Conservation (phyloP, 306 rosid genomes). For the Sesbania bispinosa region DNA sequence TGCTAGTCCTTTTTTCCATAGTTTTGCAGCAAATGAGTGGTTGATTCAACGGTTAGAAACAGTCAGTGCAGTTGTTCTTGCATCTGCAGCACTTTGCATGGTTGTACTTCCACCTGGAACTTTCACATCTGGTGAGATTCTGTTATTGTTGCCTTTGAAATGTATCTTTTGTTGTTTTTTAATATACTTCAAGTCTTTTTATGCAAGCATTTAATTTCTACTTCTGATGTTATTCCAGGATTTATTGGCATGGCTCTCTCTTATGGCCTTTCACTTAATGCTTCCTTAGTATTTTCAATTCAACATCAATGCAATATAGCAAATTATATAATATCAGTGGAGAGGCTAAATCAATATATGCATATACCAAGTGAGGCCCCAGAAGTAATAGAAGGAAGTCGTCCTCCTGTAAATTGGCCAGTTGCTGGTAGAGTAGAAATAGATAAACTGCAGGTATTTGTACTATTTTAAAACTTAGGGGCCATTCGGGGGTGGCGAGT, state of each 20-base stretch:
- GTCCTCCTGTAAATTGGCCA: slow-evolving; percentile 72
- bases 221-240: slow-evolving; percentile 42
- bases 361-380: slow-evolving; percentile 79
- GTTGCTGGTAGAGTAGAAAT: slow-evolving; percentile 68
- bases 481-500: too few species aligned
- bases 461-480: neutral
- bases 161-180: neutral
- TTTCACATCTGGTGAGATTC: slow-evolving; percentile 59
- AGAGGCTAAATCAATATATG: slow-evolving; percentile 76
- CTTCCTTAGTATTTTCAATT: slow-evolving; percentile 57
- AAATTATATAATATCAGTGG: slow-evolving; percentile 80
- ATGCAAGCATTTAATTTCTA: neutral
- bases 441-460: slow-evolving; percentile 56
- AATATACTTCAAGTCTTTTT: neutral
- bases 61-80: slow-evolving; percentile 62
- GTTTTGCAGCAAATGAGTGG: slow-evolving; percentile 82
- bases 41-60: slow-evolving; percentile 74
- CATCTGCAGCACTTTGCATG: slow-evolving; percentile 68
- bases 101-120: slow-evolving; percentile 78
- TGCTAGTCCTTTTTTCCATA: slow-evolving; percentile 75
- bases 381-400: slow-evolving; percentile 58
- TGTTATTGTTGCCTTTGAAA: neutral
- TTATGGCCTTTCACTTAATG: slow-evolving; percentile 79
- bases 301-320: slow-evolving; percentile 71
- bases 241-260: slow-evolving; percentile 93